phyloP scores from a whole-genome alignment of 2,329 filamentous ascomycete species.

The Aureobasidium sp. region DNA sequence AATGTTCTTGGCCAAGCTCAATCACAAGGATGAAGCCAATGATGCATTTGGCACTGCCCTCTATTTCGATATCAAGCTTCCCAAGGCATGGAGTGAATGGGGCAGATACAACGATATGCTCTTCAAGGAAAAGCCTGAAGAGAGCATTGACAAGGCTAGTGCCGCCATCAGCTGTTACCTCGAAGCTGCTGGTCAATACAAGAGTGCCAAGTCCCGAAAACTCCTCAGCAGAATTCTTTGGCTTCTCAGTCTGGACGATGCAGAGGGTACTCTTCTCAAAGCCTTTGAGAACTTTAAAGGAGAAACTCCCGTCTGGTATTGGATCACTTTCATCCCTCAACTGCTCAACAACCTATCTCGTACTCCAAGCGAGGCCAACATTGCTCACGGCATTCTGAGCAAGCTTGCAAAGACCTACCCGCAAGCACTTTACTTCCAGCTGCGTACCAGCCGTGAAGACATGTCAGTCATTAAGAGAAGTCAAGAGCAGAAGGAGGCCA shows the following conservation, averaged over 20 bases:
- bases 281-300: constrained; percentile 97
- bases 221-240: constrained; percentile 88
- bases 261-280: constrained; percentile 71
- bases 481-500: constrained; percentile 55
- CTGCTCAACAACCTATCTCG: constrained; percentile 84
- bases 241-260: constrained; percentile 88
- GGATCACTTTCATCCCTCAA: constrained; percentile 98
- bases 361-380: constrained; percentile 66
- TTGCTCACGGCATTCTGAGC: constrained; percentile 76
- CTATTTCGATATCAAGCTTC: constrained; percentile 90
- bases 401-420: constrained; percentile 96
- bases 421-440: constrained; percentile 88
- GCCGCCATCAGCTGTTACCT: constrained; percentile 94
- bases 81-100: constrained; percentile 99
- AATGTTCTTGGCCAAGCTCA: constrained; percentile 95
- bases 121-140: constrained; percentile 77
- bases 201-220: constrained; percentile 93
- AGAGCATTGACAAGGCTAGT: constrained; percentile 73
- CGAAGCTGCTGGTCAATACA: constrained; percentile 92
- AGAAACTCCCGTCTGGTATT: constrained; percentile 97
- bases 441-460: constrained; percentile 89
- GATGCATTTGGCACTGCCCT: constrained; percentile 90
- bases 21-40: constrained; percentile 84
- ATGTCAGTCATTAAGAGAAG: constrained; percentile 87
- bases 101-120: constrained; percentile 95